Evolutionary conservation across 2,329 filamentous ascomycete species (phyloP).

Genomic region (Magnaporthiopsis incrustans): DNA sequence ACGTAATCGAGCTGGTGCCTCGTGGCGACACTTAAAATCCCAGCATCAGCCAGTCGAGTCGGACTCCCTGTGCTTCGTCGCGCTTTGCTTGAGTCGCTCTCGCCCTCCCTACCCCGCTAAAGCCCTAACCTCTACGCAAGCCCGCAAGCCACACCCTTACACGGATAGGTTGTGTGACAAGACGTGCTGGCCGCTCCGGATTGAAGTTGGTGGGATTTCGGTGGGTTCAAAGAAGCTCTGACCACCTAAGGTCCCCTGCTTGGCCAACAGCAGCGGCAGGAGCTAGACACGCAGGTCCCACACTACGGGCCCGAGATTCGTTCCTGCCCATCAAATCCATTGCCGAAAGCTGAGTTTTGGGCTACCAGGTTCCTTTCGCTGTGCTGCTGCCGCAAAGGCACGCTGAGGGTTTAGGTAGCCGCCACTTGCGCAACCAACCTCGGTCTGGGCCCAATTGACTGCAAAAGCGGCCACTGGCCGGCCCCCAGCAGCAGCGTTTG

Average conservation of each 20-base stretch:
- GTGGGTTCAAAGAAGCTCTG: background rate
- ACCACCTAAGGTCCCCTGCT: background rate
- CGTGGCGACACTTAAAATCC: background rate
- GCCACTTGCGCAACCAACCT: background rate
- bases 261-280: background rate
- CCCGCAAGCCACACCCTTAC: too few species aligned
- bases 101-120: background rate
- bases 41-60: background rate
- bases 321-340: background rate
- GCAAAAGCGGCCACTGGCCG: background rate
- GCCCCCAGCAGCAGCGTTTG: background rate
- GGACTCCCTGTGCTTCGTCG: background rate
- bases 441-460: background rate
- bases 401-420: too few species aligned
- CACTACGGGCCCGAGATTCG: background rate
- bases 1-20: background rate
- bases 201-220: background rate
- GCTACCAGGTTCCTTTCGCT: background rate
- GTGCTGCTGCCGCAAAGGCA: too few species aligned
- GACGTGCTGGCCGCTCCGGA: background rate
- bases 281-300: too few species aligned
- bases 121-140: background rate
- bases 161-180: too few species aligned
- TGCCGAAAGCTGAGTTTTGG: background rate
- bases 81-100: background rate